These are phyloP conservation scores for Excoecaria agallocha DNA, from an alignment of 345 rosid genomes.

Conservation along the genomic window DNA sequence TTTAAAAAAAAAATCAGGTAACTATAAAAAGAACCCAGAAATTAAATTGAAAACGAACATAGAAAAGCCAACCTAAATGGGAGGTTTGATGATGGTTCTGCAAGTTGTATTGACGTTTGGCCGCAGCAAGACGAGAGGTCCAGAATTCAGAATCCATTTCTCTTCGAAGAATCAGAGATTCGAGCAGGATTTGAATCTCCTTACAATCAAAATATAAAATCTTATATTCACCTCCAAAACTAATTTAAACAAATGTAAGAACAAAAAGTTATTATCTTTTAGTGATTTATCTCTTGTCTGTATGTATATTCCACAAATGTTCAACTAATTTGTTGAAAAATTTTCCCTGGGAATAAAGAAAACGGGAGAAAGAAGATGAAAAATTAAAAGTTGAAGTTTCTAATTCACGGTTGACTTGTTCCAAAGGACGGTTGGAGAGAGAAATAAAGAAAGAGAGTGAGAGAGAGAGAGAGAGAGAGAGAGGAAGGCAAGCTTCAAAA, in stretches of 20 bases:
- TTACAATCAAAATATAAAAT: neutral
- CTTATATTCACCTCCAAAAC: neutral
- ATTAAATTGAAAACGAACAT: neutral
- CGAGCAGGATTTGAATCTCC: neutral
- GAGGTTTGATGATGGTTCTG: constrained; percentile 48
- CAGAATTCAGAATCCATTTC: constrained; percentile 59
- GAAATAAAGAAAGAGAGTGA: neutral
- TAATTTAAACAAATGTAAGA: neutral
- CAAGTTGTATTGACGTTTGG: constrained; percentile 51
- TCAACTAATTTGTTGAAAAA: too few species aligned
- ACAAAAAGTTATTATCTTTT: neutral
- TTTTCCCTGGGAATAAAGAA: neutral
- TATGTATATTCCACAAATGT: neutral
- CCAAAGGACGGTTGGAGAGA: neutral
- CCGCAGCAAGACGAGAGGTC: constrained; percentile 57
- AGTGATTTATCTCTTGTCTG: neutral
- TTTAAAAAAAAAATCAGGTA: neutral
- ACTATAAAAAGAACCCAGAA: constrained; percentile 1
- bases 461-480: too few species aligned
- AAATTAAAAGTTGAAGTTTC: neutral
- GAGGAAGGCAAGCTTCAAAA: constrained; percentile 19
- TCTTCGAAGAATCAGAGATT: constrained; percentile 18
- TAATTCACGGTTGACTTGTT: constrained; percentile 6
- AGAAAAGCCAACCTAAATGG: constrained; percentile 30
- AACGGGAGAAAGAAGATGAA: neutral